A percentile compares a stretch with the other conserved stretches of the same genome.
Conservation (phyloP, 2,329 filamentous ascomycete genomes). For the Talaromyces marneffei region DNA sequence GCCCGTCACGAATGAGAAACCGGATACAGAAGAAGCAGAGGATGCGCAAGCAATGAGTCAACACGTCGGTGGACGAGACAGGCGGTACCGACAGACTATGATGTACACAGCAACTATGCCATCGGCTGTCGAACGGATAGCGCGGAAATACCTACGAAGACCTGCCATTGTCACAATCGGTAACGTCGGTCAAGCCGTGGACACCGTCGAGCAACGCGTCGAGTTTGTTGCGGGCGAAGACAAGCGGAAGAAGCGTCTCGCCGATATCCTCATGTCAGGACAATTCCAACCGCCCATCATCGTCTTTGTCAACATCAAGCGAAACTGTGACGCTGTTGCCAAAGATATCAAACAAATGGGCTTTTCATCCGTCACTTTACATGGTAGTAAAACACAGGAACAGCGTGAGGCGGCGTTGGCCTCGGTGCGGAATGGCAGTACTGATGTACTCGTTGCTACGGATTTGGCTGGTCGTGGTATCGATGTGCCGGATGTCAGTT, state of each 20-base stretch:
- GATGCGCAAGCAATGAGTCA: conserved; percentile 77
- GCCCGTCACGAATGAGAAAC: conserved; percentile 89
- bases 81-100: conserved; percentile 90
- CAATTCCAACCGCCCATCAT: conserved; percentile 89
- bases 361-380: conserved; percentile 80
- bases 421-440: conserved; percentile 72
- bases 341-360: conserved; percentile 93
- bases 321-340: conserved; percentile 93
- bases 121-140: conserved; percentile 82
- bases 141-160: conserved; percentile 89
- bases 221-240: conserved; percentile 89
- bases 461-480: conserved; percentile 96
- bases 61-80: conserved; percentile 65
- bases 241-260: conserved; percentile 91
- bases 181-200: conserved; percentile 89
- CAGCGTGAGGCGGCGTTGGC: conserved; percentile 90
- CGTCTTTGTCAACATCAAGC: conserved; percentile 99
- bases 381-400: conserved; percentile 95
- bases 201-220: conserved; percentile 95
- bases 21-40: conserved; percentile 87
- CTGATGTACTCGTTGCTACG: conserved; percentile 88
- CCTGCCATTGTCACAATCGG: conserved; percentile 94
- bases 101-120: conserved; percentile 99
- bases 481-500: conserved; percentile 85
- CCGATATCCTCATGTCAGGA: conserved; percentile 74